Conservation (phyloP, 805 yeast genomes). For the Blastobotrys peoriensis region DNA sequence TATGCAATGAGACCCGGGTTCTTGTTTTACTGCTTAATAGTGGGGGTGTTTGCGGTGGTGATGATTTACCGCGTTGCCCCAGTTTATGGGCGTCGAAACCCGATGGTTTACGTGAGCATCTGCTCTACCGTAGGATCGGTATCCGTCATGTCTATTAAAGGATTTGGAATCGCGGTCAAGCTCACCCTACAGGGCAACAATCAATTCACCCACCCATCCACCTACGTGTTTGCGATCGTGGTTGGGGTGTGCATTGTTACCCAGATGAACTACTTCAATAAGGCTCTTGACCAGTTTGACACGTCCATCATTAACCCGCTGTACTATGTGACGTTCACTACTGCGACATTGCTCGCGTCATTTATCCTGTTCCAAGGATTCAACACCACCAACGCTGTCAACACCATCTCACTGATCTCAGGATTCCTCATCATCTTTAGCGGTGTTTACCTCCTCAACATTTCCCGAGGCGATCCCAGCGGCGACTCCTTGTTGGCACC, state of each 20-base stretch:
- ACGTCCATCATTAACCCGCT: slow-evolving; percentile 88
- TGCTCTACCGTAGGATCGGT: slow-evolving; percentile 89
- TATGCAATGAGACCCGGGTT: slow-evolving; percentile 76
- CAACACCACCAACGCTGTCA: slow-evolving; percentile 74
- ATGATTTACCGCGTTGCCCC: slow-evolving; percentile 86
- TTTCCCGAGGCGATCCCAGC: slow-evolving; percentile 48
- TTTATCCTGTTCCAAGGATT: slow-evolving; percentile 82
- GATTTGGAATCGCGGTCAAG: slow-evolving; percentile 87
- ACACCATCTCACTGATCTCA: slow-evolving; percentile 71
- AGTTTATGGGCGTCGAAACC: slow-evolving; percentile 67
- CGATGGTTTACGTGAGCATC: slow-evolving; percentile 83
- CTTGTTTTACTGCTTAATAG: slow-evolving; percentile 55
- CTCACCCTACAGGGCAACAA: slow-evolving; percentile 78
- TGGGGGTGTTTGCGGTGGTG: slow-evolving; percentile 60
- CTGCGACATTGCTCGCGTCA: slow-evolving; percentile 79
- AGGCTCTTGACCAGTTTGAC: slow-evolving; percentile 88
- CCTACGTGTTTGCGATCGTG: slow-evolving; percentile 72
- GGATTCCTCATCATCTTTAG: slow-evolving; percentile 84
- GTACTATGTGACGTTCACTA: slow-evolving; percentile 86
- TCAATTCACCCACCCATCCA: slow-evolving; percentile 79
- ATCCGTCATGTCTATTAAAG: slow-evolving; percentile 87
- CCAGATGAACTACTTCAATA: slow-evolving; percentile 91
- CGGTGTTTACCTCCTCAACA: slow-evolving; percentile 78
- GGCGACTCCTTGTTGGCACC: slow-evolving; percentile 32
- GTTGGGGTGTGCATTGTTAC: slow-evolving; percentile 79